Evolutionary conservation across 345 rosid species (phyloP).

Genomic region (Fremontodendron californicum): DNA sequence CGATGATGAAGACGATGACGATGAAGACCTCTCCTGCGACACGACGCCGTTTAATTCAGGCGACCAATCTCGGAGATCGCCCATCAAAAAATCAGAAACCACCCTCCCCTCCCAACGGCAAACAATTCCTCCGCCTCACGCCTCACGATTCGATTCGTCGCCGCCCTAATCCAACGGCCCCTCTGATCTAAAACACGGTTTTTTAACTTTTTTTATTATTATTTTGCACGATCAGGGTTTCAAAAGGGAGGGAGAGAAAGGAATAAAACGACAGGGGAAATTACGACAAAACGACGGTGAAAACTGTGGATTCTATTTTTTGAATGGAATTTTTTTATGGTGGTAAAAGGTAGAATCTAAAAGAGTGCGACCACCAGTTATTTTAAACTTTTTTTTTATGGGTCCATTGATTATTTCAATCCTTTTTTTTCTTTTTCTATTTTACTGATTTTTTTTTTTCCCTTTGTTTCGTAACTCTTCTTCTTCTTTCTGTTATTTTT

Average conservation of each 20-base stretch:
- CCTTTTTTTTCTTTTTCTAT: too few relatives aligned
- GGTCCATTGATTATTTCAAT: background rate
- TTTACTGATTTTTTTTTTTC: too few relatives aligned
- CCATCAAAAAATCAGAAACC: slow-evolving; percentile 40
- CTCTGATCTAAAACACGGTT: background rate
- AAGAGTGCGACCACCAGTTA: background rate
- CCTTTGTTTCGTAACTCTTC: too few relatives aligned
- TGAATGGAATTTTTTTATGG: background rate
- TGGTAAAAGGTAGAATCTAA: background rate
- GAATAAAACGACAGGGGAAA: slow-evolving; percentile 9
- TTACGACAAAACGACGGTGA: slow-evolving; percentile 10
- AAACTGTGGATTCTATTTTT: background rate
- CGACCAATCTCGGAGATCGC: slow-evolving; percentile 65
- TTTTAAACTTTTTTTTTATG: background rate
- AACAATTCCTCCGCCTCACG: background rate
- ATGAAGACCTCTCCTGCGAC: slow-evolving; percentile 40
- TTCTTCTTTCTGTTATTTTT: too few relatives aligned
- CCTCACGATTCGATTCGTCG: background rate
- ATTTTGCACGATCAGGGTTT: slow-evolving; percentile 17
- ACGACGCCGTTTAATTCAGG: slow-evolving; percentile 41
- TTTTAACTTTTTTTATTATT: background rate
- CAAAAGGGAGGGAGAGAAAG: too few relatives aligned
- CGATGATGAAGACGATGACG: slow-evolving; percentile 26
- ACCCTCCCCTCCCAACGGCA: background rate
- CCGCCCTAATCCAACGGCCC: background rate